Base-by-base conservation (phyloP, 1,139 yeast genomes). In the Geotrichum histeridarum region DNA sequence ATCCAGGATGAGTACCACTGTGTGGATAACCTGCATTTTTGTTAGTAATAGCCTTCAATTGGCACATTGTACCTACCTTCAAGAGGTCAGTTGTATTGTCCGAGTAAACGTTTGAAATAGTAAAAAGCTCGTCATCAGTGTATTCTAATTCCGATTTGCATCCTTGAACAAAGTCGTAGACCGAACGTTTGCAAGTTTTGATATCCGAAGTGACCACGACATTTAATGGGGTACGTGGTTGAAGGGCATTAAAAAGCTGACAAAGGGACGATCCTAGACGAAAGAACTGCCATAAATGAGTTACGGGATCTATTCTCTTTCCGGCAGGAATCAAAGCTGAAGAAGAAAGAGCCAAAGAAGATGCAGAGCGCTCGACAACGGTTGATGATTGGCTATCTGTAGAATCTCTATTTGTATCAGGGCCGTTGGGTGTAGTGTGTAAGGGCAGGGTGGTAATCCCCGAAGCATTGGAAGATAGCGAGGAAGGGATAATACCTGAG, bases 251-350 rank as follows among this genome's bases (percentile, higher is more conserved):
- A 75, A 86, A 88, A 8, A 93, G 73, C 48, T 88, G 79, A 69
- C 99, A 91, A 50, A 93, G 76, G 6, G 98, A 95, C 1, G 95
- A 86, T 7, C 99, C 99, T 64, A 87, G 90, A 63, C 93, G 94
- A 65, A 93, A 84, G 48, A 93, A 74, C 63, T 88, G 84, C 83
- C 96, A 88, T 51, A 93, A 70, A 61, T 89, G 91, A 1, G 97
- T 89, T 1, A 88, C 97, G 1, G 99, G 97, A 67, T 93, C 99
- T 63, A 87, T 61, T 17, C 62, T 60, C 54, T 55, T 58, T 43
- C 66, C 67, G 15, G 60, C 64, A 50, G 68, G 57, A 17, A 54
- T 50, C 15, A 57, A 48, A 2, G 59, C 54, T n/a, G 60, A 50
- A 7, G 55, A 61, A 5, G 55, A 48, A n/a, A 53, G 45, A 8